These are phyloP conservation scores for Mucor racemosus DNA, from an alignment of 371 early-diverging fungal species.

Conservation along the genomic window DNA sequence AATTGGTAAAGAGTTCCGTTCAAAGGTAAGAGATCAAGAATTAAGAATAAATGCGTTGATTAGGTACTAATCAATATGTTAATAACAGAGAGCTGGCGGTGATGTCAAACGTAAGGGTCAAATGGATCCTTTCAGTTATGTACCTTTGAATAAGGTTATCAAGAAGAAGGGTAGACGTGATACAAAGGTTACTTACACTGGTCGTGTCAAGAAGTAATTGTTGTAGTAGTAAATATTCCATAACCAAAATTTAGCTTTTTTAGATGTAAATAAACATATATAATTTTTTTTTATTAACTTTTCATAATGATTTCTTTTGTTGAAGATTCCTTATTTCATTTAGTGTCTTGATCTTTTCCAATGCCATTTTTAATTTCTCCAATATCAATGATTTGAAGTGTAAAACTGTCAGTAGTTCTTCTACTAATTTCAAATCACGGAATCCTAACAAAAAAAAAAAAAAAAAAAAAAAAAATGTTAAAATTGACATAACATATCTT, in stretches of 20 bases:
- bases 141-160: constrained; percentile 77
- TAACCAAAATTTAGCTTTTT: constrained; percentile 1
- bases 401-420: not conserved
- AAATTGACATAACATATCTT: not conserved
- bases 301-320: not conserved
- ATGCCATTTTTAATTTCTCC: not conserved
- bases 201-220: constrained; percentile 42
- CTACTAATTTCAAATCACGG: constrained; percentile 1
- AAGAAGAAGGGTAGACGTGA: constrained; percentile 56
- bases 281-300: not conserved
- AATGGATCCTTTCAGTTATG: constrained; percentile 95
- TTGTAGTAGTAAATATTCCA: constrained; percentile 10
- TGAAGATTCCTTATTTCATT: not conserved
- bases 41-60: not conserved
- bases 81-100: constrained; percentile 79
- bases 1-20: constrained; percentile 64
- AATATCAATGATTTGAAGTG: constrained; percentile 8
- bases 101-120: constrained; percentile 90
- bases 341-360: not conserved
- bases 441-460: not conserved
- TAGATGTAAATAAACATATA: constrained; percentile 10
- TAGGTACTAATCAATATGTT: not conserved
- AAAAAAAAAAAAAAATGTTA: not conserved
- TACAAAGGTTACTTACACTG: constrained; percentile 49
- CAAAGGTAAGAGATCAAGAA: constrained; percentile 52